phyloP scores from a whole-genome alignment of 768 basidiomycete species.

The Suillus subaureus region DNA sequence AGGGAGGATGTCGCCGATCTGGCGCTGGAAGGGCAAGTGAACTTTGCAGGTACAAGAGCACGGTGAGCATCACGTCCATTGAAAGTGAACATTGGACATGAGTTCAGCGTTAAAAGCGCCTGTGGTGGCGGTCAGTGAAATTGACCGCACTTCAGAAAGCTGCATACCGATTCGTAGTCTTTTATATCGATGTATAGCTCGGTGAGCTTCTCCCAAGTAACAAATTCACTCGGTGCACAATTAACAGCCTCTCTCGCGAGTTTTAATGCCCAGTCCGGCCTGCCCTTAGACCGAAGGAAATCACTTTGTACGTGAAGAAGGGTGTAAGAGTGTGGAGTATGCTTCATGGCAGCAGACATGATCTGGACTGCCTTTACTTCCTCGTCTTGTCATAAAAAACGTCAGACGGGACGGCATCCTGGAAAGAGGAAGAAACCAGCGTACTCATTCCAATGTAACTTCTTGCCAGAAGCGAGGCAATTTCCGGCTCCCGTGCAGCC shows the following conservation, averaged over 20 bases:
- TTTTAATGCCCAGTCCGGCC: slow-evolving; percentile 86
- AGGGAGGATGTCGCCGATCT: slow-evolving; percentile 89
- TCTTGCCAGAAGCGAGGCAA: slow-evolving; percentile 82
- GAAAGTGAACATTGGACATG: slow-evolving; percentile 99
- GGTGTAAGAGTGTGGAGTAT: slow-evolving; percentile 91
- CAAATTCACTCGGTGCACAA: slow-evolving; percentile 97
- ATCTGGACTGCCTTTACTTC: slow-evolving; percentile 98
- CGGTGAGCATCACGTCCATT: slow-evolving; percentile 95
- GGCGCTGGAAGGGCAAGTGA: slow-evolving; percentile 83
- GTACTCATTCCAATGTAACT: slow-evolving; percentile 97
- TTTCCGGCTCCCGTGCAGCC: slow-evolving; percentile 83
- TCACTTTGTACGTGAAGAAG: slow-evolving; percentile 94
- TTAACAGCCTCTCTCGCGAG: slow-evolving; percentile 95
- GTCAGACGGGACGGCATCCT: neutral
- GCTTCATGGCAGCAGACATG: slow-evolving; percentile 79
- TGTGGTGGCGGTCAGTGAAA: slow-evolving; percentile 16
- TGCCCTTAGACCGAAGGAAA: slow-evolving; percentile 85
- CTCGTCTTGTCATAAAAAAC: slow-evolving; percentile 62
- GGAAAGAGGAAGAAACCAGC: slow-evolving; percentile 32
- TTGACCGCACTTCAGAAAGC: neutral
- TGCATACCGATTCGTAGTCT: slow-evolving; percentile 70
- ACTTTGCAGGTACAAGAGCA: slow-evolving; percentile 77
- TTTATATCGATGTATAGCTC: slow-evolving; percentile 91
- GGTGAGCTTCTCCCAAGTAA: slow-evolving; percentile 98
- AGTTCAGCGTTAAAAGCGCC: slow-evolving; percentile 92